Evolutionary conservation across 2,329 filamentous ascomycete species (phyloP).

Genomic region (Colletotrichum sansevieriae): DNA sequence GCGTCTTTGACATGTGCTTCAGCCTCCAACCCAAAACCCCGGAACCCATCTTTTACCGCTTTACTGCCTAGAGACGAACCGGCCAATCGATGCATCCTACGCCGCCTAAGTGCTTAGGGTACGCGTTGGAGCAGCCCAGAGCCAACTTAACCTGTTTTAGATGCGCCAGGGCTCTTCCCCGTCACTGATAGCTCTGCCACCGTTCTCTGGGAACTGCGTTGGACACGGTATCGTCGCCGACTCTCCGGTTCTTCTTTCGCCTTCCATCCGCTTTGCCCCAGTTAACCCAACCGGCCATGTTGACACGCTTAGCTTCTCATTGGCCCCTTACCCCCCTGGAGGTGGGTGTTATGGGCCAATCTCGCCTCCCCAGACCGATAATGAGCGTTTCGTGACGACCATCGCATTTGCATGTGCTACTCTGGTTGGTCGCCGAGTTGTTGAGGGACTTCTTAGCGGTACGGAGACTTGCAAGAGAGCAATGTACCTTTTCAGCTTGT

Average conservation of each 20-base stretch:
- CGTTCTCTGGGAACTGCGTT: conserved; percentile 8
- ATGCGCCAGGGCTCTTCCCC: conserved; percentile 15
- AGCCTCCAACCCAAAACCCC: conserved; percentile 7
- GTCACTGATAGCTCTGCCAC: background rate
- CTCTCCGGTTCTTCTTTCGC: conserved; percentile 32
- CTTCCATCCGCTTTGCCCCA: conserved; percentile 37
- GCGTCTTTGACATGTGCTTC: conserved; percentile 32
- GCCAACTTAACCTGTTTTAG: conserved; percentile 10
- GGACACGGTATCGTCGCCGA: conserved; percentile 22
- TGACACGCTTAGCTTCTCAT: conserved; percentile 21
- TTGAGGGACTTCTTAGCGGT: conserved; percentile 36
- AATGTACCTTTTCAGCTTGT: conserved; percentile 20
- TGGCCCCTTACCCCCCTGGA: conserved; percentile 18
- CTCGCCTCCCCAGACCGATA: conserved; percentile 30
- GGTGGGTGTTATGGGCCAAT: conserved; percentile 25
- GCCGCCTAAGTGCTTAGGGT: conserved; percentile 31
- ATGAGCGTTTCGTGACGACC: conserved; percentile 33
- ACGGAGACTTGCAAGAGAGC: conserved; percentile 33
- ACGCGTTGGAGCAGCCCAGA: conserved; percentile 3
- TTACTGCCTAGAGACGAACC: conserved; percentile 2
- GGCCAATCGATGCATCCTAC: conserved; percentile 33
- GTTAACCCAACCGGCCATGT: conserved; percentile 28
- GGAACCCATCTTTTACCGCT: conserved; percentile 8
- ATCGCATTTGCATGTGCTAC: conserved; percentile 39
- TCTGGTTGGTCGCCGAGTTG: conserved; percentile 29